phyloP scores from a whole-genome alignment of 257 asterid genomes.

The Parsonsia alboflavescens region DNA sequence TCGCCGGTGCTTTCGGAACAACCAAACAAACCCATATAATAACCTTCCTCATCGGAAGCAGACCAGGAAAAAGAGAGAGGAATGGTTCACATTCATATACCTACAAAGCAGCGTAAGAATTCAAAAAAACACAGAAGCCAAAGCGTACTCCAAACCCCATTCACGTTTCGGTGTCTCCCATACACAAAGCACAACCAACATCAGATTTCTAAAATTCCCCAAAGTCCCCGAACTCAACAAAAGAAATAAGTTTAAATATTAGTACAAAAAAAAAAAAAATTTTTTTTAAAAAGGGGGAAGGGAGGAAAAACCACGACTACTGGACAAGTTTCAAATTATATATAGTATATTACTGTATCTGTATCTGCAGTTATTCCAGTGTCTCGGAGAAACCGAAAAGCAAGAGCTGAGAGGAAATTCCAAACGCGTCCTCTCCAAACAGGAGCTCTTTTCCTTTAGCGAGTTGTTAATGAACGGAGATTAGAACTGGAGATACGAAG shows the following conservation, averaged over 20 bases:
- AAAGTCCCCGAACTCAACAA: conserved; percentile 14
- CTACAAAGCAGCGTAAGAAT: neutral
- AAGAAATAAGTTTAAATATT: conserved; percentile 1
- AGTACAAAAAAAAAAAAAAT: neutral
- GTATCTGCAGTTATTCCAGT: neutral
- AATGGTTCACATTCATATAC: conserved; percentile 1
- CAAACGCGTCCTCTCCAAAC: neutral
- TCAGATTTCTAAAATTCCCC: conserved; percentile 10
- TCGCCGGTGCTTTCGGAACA: conserved; percentile 5
- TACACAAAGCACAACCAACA: conserved; percentile 37
- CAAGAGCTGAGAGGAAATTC: neutral
- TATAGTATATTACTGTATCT: neutral
- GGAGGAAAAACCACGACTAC: neutral
- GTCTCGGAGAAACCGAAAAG: conserved; percentile 20
- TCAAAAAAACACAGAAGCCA: conserved; percentile 27
- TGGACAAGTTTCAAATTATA: neutral
- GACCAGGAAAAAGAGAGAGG: neutral
- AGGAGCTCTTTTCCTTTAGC: neutral
- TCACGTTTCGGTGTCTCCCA: conserved; percentile 57
- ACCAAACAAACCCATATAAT: conserved; percentile 1
- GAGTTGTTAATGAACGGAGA: neutral
- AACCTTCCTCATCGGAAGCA: neutral
- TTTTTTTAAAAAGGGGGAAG: no score
- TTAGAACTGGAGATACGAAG: neutral
- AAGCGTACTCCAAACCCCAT: conserved; percentile 21